These are phyloP conservation scores for Fusarium bulbicola DNA, from an alignment of 2,329 filamentous ascomycete genomes.

Conservation along the genomic window DNA sequence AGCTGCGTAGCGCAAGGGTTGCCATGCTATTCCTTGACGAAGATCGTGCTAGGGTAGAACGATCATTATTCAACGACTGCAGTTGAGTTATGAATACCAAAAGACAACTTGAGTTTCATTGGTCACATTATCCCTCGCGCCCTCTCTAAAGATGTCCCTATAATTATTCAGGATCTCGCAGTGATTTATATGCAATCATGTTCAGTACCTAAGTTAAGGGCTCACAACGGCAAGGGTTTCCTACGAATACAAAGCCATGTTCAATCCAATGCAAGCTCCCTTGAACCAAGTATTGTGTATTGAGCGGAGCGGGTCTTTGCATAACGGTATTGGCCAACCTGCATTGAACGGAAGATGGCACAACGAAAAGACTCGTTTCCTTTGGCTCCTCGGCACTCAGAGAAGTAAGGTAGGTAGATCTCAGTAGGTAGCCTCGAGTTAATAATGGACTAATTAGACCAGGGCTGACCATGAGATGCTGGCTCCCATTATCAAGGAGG, in stretches of 20 bases:
- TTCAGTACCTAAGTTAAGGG: background rate
- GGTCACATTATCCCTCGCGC: background rate
- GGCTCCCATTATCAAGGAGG: background rate
- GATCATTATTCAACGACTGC: conserved; percentile 11
- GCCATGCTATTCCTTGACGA: background rate
- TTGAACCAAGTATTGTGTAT: conserved; percentile 7
- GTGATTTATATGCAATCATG: background rate
- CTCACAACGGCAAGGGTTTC: background rate
- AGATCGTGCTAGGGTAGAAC: conserved; percentile 13
- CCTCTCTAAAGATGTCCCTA: background rate
- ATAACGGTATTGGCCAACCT: background rate
- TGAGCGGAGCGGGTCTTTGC: background rate
- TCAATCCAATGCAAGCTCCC: background rate
- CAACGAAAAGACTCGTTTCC: background rate
- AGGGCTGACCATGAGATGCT: background rate
- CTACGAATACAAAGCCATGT: background rate
- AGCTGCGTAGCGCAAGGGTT: background rate
- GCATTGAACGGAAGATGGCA: background rate
- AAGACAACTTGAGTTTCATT: background rate
- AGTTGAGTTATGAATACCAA: background rate
- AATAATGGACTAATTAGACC: background rate
- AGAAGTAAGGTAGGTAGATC: background rate
- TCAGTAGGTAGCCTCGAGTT: background rate
- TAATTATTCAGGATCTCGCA: background rate
- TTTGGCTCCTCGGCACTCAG: background rate